phyloP scores from a whole-genome alignment of 768 basidiomycete species.

The Tricholoma flavovirens region DNA sequence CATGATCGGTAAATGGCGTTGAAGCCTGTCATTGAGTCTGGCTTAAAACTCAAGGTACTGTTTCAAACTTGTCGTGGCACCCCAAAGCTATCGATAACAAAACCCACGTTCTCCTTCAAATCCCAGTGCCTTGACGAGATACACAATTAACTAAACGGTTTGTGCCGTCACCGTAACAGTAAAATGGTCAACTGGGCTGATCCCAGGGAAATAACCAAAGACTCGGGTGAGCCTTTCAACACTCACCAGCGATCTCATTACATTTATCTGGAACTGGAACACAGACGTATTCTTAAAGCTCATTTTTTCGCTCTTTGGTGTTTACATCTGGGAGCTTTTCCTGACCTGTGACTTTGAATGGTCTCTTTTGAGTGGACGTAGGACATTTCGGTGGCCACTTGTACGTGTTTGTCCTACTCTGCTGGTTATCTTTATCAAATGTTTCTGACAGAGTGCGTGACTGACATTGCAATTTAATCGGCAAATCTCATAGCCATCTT shows the following conservation, averaged over 20 bases:
- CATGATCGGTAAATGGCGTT: slow-evolving; percentile 18
- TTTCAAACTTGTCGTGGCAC: neutral
- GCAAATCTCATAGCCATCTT: slow-evolving; percentile 1
- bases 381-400: slow-evolving; percentile 64
- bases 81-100: neutral
- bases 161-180: neutral
- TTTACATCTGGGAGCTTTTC: slow-evolving; percentile 65
- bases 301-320: slow-evolving; percentile 57
- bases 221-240: slow-evolving; percentile 26
- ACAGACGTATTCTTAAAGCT: slow-evolving; percentile 55
- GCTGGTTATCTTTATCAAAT: neutral
- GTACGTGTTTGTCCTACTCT: slow-evolving; percentile 32
- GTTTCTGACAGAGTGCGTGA: slow-evolving; percentile 17
- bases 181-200: slow-evolving; percentile 45
- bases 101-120: too few species aligned
- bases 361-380: slow-evolving; percentile 52
- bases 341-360: slow-evolving; percentile 62
- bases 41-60: slow-evolving; percentile 10
- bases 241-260: neutral
- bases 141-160: neutral
- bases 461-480: neutral
- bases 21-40: neutral
- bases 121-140: neutral
- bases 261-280: neutral
- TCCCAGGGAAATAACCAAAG: slow-evolving; percentile 36